Evolutionary conservation across 1,284 basidiomycete genomes (phyloP).

Genomic region (Ganoderma sinense): DNA sequence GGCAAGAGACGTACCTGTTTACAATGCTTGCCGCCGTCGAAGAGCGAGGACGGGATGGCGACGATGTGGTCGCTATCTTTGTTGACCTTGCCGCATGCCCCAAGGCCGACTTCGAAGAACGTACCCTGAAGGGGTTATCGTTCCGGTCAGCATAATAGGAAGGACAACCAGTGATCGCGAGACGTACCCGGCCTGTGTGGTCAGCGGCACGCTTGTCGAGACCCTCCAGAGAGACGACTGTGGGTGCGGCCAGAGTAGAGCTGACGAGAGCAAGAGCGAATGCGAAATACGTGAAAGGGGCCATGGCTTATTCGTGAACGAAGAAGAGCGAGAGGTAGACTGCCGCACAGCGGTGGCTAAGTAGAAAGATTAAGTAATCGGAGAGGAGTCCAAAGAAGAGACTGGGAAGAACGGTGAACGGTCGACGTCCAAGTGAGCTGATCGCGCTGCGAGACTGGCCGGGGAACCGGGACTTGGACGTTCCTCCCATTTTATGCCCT

Average conservation of each 20-base stretch:
- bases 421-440: slow-evolving; percentile 30
- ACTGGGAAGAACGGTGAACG: slow-evolving; percentile 21
- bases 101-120: slow-evolving; percentile 49
- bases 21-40: slow-evolving; percentile 44
- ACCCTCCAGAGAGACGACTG: slow-evolving; percentile 50
- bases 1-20: slow-evolving; percentile 38
- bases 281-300: slow-evolving; percentile 21
- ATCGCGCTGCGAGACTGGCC: slow-evolving; percentile 28
- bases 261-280: slow-evolving; percentile 46
- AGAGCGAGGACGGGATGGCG: slow-evolving; percentile 43
- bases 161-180: neutral
- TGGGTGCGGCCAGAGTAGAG: slow-evolving; percentile 48
- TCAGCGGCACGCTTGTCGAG: slow-evolving; percentile 54
- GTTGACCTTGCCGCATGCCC: slow-evolving; percentile 48
- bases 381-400: slow-evolving; percentile 6
- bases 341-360: slow-evolving; percentile 24
- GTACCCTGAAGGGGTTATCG: slow-evolving; percentile 41
- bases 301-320: slow-evolving; percentile 12
- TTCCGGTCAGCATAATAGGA: neutral
- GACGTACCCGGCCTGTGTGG: slow-evolving; percentile 51
- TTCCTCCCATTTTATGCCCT: slow-evolving; percentile 2
- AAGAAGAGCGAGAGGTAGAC: neutral
- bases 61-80: slow-evolving; percentile 44
- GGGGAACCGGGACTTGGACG: neutral
- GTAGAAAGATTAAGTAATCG: neutral